phyloP scores from a whole-genome alignment of 75 land plant species.

The Gnetum montanum region DNA sequence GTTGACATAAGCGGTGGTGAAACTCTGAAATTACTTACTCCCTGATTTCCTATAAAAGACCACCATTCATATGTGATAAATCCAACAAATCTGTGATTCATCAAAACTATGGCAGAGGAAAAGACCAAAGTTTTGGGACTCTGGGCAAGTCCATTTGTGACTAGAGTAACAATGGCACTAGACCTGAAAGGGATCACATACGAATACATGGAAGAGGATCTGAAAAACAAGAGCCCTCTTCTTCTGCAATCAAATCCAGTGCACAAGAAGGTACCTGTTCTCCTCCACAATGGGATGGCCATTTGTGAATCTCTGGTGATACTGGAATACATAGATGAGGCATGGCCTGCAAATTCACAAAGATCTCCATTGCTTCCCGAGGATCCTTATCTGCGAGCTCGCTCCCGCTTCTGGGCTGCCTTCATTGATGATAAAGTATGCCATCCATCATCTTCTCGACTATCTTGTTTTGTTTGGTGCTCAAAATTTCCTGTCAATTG shows the following conservation, averaged over 20 bases:
- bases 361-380: too few species aligned
- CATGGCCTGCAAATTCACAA: conserved; percentile 14
- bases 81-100: too few species aligned
- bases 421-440: too few species aligned
- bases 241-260: conserved; percentile 7
- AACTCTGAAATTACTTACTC: too few species aligned
- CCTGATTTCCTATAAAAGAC: too few species aligned
- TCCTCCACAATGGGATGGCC: conserved; percentile 17
- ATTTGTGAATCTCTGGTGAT: conserved; percentile 16
- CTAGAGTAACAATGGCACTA: conserved; percentile 9
- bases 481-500: too few species aligned
- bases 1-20: too few species aligned
- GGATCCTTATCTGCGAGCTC: too few species aligned
- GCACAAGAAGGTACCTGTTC: conserved; percentile 16
- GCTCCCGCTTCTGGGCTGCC: too few species aligned
- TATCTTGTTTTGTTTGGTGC: too few species aligned
- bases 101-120: background rate
- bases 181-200: conserved; percentile 3
- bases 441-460: too few species aligned
- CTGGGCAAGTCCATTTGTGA: conserved; percentile 7
- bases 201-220: conserved; percentile 4
- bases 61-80: too few species aligned
- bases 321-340: conserved; percentile 20
- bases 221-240: conserved; percentile 5
- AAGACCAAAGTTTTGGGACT: conserved; percentile 10